phyloP scores from a whole-genome alignment of 345 rosid genomes.

The Angophora floribunda region DNA sequence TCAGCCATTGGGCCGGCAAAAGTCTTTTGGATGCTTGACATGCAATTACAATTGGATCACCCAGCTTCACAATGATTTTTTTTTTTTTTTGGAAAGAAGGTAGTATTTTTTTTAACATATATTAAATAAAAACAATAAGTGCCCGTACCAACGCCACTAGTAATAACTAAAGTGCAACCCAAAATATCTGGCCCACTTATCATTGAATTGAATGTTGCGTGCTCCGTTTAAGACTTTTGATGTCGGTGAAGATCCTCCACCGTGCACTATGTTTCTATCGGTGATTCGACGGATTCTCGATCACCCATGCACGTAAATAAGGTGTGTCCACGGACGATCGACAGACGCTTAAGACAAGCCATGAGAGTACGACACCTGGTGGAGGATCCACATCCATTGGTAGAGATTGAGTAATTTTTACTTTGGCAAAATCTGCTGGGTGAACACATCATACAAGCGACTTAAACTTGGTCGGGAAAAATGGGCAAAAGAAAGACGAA shows the following conservation, averaged over 20 bases:
- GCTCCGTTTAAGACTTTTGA: not conserved
- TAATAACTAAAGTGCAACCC: not conserved
- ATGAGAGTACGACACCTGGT: not conserved
- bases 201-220: not conserved
- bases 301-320: not conserved
- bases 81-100: not conserved
- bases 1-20: not conserved
- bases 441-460: not conserved
- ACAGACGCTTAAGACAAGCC: not conserved
- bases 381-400: not conserved
- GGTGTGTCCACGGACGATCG: not conserved
- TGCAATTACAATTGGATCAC: not conserved
- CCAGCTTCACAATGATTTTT: not conserved
- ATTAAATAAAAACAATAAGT: not conserved
- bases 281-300: not conserved
- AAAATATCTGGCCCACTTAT: not conserved
- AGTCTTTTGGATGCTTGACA: not conserved
- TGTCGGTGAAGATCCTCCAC: not conserved
- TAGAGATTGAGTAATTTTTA: not conserved
- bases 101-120: not conserved
- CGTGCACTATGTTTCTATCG: not conserved
- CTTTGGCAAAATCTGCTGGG: not conserved
- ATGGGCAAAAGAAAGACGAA: not conserved
- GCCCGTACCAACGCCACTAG: not conserved
- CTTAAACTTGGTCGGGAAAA: not conserved